A percentile compares a stretch with the other conserved stretches of the same genome.
Evolutionary conservation across 2,329 filamentous ascomycete species (phyloP).

Genomic region (Tolypocladium amazonense): DNA sequence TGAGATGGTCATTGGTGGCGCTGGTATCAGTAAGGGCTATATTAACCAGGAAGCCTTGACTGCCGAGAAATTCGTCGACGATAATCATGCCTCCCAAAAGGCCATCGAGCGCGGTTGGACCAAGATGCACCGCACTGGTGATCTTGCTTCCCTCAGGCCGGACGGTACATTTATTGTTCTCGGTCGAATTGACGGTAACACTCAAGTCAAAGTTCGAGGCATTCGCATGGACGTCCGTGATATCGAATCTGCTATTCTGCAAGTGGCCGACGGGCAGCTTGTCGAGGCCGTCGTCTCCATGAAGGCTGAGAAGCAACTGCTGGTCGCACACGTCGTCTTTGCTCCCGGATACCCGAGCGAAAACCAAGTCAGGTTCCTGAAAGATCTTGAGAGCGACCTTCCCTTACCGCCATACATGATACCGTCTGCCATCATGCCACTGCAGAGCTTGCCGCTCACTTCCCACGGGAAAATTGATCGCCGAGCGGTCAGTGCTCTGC

Average conservation of each 20-base stretch:
- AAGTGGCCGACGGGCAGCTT: neutral
- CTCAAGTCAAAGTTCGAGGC: neutral
- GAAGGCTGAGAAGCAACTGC: neutral
- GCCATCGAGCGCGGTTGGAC: neutral
- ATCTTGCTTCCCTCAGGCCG: neutral
- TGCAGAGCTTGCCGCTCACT: neutral
- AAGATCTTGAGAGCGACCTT: neutral
- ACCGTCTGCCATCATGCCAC: neutral
- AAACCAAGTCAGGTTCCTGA: neutral
- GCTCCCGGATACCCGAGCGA: neutral
- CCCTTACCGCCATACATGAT: neutral
- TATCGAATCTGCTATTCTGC: neutral
- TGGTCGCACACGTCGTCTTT: neutral
- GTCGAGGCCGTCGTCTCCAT: neutral
- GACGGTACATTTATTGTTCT: neutral
- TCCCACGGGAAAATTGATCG: neutral
- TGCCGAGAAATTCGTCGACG: neutral
- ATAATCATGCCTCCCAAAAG: neutral
- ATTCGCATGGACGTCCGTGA: neutral
- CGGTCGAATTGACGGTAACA: neutral
- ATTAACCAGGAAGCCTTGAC: neutral
- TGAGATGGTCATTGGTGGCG: neutral
- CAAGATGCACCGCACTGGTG: neutral
- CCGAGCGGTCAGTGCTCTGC: neutral
- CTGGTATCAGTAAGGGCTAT: neutral